Evolutionary conservation across 768 basidiomycete species (phyloP).

Genomic region (Rhizopogon sp.): DNA sequence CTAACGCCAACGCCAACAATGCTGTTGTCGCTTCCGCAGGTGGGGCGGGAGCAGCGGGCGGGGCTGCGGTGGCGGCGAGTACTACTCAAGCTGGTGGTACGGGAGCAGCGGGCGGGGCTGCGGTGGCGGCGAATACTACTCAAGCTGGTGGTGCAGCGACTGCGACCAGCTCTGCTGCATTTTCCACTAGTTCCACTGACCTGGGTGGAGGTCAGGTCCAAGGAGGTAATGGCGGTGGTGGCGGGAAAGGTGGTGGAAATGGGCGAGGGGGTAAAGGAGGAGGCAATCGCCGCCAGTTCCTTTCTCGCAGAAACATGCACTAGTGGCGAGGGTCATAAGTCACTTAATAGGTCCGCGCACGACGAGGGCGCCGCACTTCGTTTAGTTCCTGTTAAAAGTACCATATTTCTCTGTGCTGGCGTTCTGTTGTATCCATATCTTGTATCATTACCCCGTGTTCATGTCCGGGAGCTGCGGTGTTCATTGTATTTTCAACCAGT

Average conservation of each 20-base stretch:
- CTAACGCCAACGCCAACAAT: neutral
- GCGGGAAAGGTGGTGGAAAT: neutral
- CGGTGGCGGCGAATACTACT: neutral
- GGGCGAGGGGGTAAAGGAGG: constrained; percentile 6
- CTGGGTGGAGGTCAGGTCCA: neutral
- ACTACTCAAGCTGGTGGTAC: neutral
- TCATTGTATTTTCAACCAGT: constrained; percentile 6
- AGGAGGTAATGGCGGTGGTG: constrained; percentile 2
- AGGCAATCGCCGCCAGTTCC: constrained; percentile 18
- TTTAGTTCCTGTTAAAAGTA: constrained; percentile 7
- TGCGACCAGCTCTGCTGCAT: neutral
- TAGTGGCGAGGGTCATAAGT: neutral
- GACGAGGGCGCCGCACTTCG: constrained; percentile 4
- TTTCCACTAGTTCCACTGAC: neutral
- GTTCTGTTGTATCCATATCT: constrained; percentile 5
- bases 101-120: neutral
- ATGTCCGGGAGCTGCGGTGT: constrained; percentile 16
- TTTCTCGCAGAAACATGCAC: constrained; percentile 10
- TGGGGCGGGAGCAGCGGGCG: neutral
- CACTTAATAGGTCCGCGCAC: constrained; percentile 9
- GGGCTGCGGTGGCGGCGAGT: neutral
- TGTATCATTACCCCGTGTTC: constrained; percentile 9
- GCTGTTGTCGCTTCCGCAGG: constrained; percentile 2
- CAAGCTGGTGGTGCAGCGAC: neutral
- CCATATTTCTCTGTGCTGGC: constrained; percentile 6